A percentile compares a stretch with the other conserved stretches of the same genome.
Evolutionary conservation across 768 basidiomycete species (phyloP).

Genomic region (Lentinula aciculospora): DNA sequence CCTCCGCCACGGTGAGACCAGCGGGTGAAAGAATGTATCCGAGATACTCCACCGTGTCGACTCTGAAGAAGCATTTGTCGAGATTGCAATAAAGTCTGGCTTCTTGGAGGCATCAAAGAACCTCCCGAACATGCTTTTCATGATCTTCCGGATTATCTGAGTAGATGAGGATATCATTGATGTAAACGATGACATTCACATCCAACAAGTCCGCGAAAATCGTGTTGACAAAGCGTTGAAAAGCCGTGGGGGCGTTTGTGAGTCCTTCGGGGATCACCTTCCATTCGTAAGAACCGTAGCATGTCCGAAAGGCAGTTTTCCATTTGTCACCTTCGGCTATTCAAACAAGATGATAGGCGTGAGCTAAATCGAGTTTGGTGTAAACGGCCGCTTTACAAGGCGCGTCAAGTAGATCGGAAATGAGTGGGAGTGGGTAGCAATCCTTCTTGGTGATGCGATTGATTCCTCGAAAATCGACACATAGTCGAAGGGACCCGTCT

Average conservation of each 20-base stretch:
- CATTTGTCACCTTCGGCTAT: conserved; percentile 34
- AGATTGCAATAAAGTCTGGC: conserved; percentile 25
- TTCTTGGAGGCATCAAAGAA: conserved; percentile 17
- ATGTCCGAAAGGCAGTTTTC: conserved; percentile 34
- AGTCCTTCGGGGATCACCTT: conserved; percentile 33
- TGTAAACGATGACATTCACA: conserved; percentile 28
- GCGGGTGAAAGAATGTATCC: conserved; percentile 23
- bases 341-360: conserved; percentile 29
- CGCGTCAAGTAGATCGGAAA: neutral
- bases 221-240: conserved; percentile 38
- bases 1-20: conserved; percentile 27
- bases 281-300: conserved; percentile 30
- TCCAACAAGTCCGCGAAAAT: conserved; percentile 26
- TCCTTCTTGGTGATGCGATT: conserved; percentile 31
- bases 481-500: conserved; percentile 16
- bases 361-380: conserved; percentile 29
- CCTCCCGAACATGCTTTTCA: conserved; percentile 7
- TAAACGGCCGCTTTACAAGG: conserved; percentile 15
- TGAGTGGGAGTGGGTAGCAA: conserved; percentile 25
- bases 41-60: conserved; percentile 20
- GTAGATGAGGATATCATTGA: conserved; percentile 38
- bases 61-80: conserved; percentile 29
- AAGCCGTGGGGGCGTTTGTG: conserved; percentile 26
- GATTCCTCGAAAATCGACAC: conserved; percentile 17
- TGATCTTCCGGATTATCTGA: conserved; percentile 20